These are phyloP conservation scores for Fraxinus quadrangulata DNA, from an alignment of 257 asterid genomes.

Conservation along the genomic window DNA sequence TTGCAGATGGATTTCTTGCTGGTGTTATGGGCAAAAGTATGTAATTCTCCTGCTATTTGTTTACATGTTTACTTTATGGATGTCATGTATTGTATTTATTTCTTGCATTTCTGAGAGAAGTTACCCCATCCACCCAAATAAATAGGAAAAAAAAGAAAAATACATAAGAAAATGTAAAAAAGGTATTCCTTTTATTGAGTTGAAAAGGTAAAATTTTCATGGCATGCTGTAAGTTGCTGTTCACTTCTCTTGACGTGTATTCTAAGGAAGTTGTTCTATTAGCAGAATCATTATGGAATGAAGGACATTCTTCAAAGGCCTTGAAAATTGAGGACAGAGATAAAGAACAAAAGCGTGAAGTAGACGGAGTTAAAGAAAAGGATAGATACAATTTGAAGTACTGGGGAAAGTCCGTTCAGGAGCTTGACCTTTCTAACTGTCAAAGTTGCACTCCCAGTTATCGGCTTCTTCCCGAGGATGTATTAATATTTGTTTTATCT, in stretches of 20 bases:
- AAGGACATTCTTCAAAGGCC: slow-evolving; percentile 72
- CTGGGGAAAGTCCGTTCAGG: slow-evolving; percentile 96
- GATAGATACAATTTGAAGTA: slow-evolving; percentile 77
- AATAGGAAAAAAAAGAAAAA: neutral
- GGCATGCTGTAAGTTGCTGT: neutral
- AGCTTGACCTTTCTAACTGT: slow-evolving; percentile 90
- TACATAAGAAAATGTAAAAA: neutral
- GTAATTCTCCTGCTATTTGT: slow-evolving; percentile 31
- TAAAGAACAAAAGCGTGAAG: slow-evolving; percentile 77
- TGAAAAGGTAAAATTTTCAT: neutral
- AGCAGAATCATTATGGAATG: slow-evolving; percentile 82
- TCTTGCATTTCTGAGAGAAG: neutral
- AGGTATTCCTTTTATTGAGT: neutral
- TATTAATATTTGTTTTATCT: slow-evolving; percentile 32
- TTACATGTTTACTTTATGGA: neutral
- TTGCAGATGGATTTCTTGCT: slow-evolving; percentile 92
- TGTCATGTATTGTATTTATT: slow-evolving; percentile 7
- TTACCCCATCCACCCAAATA: neutral
- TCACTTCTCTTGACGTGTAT: slow-evolving; percentile 11
- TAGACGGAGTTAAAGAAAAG: slow-evolving; percentile 79
- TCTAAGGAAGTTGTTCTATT: slow-evolving; percentile 33
- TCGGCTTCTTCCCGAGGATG: slow-evolving; percentile 98
- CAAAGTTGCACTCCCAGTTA: slow-evolving; percentile 90
- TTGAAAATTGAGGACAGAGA: slow-evolving; percentile 70
- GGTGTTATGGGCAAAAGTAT: slow-evolving; percentile 95